phyloP scores from a whole-genome alignment of 495 filamentous ascomycete species.

The Penicillium antarcticum region DNA sequence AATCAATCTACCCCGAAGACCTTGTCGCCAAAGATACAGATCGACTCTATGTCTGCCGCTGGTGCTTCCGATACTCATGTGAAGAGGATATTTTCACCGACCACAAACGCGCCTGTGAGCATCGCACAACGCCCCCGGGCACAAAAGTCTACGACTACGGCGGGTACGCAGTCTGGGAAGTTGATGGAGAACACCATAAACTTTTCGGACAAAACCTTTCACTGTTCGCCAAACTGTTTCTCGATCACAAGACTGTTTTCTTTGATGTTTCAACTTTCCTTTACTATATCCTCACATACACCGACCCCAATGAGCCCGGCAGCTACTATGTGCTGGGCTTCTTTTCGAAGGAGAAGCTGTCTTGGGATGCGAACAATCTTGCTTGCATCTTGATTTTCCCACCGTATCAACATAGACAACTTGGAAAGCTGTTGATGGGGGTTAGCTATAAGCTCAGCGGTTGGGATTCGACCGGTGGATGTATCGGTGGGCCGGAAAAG shows the following conservation, averaged over 20 bases:
- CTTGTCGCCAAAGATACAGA: constrained; percentile 61
- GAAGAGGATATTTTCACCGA: constrained; percentile 59
- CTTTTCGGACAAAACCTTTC: constrained; percentile 94
- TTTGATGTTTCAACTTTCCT: constrained; percentile 94
- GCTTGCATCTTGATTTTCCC: constrained; percentile 97
- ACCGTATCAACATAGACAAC: constrained; percentile 85
- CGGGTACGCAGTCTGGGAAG: constrained; percentile 74
- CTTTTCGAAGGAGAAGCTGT: constrained; percentile 98
- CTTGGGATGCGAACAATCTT: constrained; percentile 97
- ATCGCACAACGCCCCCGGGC: constrained; percentile 40
- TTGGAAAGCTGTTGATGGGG: constrained; percentile 88
- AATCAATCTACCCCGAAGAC: constrained; percentile 75
- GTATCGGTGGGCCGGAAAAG: constrained; percentile 90
- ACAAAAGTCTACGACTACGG: constrained; percentile 56
- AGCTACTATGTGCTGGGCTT: constrained; percentile 73
- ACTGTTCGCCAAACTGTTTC: constrained; percentile 95
- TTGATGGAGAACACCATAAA: constrained; percentile 87
- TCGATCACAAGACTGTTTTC: constrained; percentile 97
- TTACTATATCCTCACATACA: constrained; percentile 79
- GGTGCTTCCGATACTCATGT: constrained; percentile 89
- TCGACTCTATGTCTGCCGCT: constrained; percentile 80
- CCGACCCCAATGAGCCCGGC: constrained; percentile 31
- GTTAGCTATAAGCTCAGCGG: constrained; percentile 90
- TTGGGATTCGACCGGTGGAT: constrained; percentile 58
- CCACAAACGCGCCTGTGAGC: constrained; percentile 44